Base-by-base conservation (phyloP, 495 filamentous ascomycete genomes). In the Niebla homalea region DNA sequence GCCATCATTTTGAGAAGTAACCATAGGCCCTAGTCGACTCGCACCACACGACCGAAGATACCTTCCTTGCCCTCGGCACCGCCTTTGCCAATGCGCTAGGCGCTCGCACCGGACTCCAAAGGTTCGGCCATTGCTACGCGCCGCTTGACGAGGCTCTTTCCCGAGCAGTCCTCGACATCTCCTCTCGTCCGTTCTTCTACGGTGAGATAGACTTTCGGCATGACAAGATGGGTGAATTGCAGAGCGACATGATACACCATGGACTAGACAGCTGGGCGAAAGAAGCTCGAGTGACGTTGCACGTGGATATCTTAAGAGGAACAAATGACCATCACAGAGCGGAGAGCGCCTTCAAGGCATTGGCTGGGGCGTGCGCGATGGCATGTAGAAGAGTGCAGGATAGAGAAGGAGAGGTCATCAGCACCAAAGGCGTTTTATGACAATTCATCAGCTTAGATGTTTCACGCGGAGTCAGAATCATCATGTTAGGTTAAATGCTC, bases 1-100 rank as follows among this genome's bases (percentile, higher is more conserved):
- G 8, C 10, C 15, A 56, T 43, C 14, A 6, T 43, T 35, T 50
- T 19, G 37, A 22, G 23, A 26, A 36, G 42, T 26, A 26, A 4
- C 47, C 12, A 16, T 32, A 1, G 35, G 35, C 7, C 43, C 51
- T 50, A 95, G 90, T 98, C 69, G 92, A 98, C 70, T 92, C 97
- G 74, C 92, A 98, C 71, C 92, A 98, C 73, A 94, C 90, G 5
- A 81, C 89, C 50, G 92, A 98, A 79, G 92, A 98, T 70, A 84
- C 84, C 47, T 92, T 87, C 72, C 80, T 98, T 55, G 87, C 88
- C 18, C 81, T 98, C 41, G 92, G 92, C 37, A 68, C 70, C 46
- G 89, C 89, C 29, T 94, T 97, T 70, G 81, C 81, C 43, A 60
- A 72, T 38, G 83, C 88, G 16, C 77, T 98, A 23, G 80, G 82